Conservation (phyloP, 2,329 filamentous ascomycete genomes). For the Ceratocystis colombiana region DNA sequence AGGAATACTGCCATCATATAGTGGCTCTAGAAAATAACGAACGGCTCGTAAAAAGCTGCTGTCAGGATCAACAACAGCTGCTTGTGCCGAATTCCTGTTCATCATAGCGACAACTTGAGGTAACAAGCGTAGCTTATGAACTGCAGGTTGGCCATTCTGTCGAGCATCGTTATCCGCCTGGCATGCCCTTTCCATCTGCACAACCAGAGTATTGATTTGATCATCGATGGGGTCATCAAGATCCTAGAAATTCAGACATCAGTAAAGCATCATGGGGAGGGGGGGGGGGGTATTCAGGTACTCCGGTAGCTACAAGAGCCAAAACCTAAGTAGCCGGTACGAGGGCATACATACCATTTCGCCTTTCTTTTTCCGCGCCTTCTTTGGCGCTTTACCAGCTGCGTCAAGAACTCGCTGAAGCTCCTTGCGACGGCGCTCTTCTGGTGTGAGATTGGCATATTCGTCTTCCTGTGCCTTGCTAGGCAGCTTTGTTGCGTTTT, state of each 20-base stretch:
- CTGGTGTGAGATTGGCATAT: conserved; percentile 70
- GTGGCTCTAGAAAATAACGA: conserved; percentile 91
- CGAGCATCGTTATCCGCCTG: conserved; percentile 77
- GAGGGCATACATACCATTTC: conserved; percentile 23
- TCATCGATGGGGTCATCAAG: conserved; percentile 84
- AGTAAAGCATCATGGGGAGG: neutral
- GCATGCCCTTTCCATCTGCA: conserved; percentile 83
- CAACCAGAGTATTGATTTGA: conserved; percentile 76
- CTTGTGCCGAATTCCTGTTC: conserved; percentile 77
- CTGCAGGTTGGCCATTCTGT: conserved; percentile 65
- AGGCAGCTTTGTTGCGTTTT: conserved; percentile 38
- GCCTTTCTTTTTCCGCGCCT: conserved; percentile 64
- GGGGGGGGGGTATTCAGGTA: neutral
- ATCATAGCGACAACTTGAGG: conserved; percentile 81
- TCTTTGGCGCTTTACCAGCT: conserved; percentile 63
- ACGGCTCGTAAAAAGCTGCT: conserved; percentile 91
- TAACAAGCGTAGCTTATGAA: conserved; percentile 87
- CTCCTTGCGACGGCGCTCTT: conserved; percentile 72
- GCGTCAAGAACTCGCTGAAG: conserved; percentile 82
- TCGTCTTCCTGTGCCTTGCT: conserved; percentile 47
- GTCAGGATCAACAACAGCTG: conserved; percentile 82
- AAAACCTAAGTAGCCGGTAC: neutral
- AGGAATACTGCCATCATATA: conserved; percentile 86
- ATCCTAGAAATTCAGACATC: conserved; percentile 46
- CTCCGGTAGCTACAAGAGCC: neutral